Evolutionary conservation across 2,329 filamentous ascomycete genomes (phyloP).

Genomic region (Cytospora schulzeri): DNA sequence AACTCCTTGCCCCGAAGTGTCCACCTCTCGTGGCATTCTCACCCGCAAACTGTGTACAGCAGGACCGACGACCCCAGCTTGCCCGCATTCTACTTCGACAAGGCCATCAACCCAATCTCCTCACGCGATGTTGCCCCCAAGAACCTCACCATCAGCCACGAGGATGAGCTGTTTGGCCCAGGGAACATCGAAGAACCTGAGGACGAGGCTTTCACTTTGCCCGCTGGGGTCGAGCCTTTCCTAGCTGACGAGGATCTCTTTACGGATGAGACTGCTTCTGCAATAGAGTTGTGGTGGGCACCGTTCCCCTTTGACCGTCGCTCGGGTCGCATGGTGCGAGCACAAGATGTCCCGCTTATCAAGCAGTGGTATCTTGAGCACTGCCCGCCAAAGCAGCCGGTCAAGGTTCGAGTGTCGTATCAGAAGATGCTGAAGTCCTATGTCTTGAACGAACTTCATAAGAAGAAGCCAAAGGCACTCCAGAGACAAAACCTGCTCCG

Average conservation of each 20-base stretch:
- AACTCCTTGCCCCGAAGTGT: conserved; percentile 96
- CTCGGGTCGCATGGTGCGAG: conserved; percentile 93
- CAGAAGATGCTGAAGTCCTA: conserved; percentile 96
- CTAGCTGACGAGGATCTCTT: conserved; percentile 86
- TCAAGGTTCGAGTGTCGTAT: conserved; percentile 97
- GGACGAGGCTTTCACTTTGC: conserved; percentile 84
- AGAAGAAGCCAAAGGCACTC: conserved; percentile 91
- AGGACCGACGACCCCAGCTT: conserved; percentile 84
- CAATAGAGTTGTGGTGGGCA: conserved; percentile 97
- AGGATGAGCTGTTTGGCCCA: conserved; percentile 87
- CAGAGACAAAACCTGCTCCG: conserved; percentile 91
- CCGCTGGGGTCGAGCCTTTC: conserved; percentile 81
- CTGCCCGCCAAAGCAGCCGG: conserved; percentile 81
- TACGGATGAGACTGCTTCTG: conserved; percentile 84
- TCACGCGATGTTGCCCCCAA: conserved; percentile 91
- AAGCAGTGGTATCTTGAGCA: conserved; percentile 99
- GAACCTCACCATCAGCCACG: conserved; percentile 88
- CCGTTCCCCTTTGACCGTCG: conserved; percentile 93
- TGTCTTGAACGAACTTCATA: conserved; percentile 95
- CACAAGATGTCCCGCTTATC: conserved; percentile 93
- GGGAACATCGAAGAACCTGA: conserved; percentile 74
- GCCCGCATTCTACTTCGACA: conserved; percentile 96
- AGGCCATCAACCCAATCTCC: conserved; percentile 96
- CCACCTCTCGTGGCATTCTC: conserved; percentile 88
- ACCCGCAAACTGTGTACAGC: conserved; percentile 90